These are phyloP conservation scores for Fonsecaea pedrosoi DNA, from an alignment of 2,329 filamentous ascomycete genomes.

Conservation along the genomic window DNA sequence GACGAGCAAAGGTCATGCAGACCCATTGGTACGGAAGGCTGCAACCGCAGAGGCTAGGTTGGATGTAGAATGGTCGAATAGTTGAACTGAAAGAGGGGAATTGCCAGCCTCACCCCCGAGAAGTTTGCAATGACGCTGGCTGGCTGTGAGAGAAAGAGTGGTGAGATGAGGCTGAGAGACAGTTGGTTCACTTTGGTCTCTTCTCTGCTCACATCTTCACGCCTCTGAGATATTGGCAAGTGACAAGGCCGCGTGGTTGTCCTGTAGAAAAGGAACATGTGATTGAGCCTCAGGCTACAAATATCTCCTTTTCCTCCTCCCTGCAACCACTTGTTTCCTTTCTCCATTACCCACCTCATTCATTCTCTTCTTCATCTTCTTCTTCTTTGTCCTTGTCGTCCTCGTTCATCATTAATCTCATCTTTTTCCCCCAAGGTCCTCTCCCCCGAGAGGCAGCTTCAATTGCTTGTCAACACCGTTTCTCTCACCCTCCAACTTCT, in stretches of 20 bases:
- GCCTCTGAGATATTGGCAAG: not conserved
- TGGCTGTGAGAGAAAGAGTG: not conserved
- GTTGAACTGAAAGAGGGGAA: not conserved
- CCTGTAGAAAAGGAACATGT: not conserved
- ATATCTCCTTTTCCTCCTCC: constrained; percentile 9
- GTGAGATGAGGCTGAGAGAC: not conserved
- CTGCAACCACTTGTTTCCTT: not conserved
- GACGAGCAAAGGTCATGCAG: not conserved
- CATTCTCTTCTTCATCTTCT: not conserved
- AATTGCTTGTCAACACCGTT: not conserved
- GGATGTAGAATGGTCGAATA: constrained; percentile 1
- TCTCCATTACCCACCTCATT: constrained; percentile 1
- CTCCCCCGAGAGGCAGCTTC: constrained; percentile 1
- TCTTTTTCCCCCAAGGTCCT: not conserved
- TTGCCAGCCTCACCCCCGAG: not conserved
- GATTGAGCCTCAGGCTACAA: constrained; percentile 10
- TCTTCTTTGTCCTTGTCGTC: not conserved
- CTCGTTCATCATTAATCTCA: not conserved
- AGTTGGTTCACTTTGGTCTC: not conserved
- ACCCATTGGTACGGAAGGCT: not conserved
- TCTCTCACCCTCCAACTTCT: not conserved
- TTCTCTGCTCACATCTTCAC: not conserved
- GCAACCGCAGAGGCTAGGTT: not conserved
- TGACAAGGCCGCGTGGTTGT: not conserved
- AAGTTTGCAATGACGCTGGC: constrained; percentile 2